Base-by-base conservation (phyloP, 257 asterid species). In the Voacanga thouarsii region DNA sequence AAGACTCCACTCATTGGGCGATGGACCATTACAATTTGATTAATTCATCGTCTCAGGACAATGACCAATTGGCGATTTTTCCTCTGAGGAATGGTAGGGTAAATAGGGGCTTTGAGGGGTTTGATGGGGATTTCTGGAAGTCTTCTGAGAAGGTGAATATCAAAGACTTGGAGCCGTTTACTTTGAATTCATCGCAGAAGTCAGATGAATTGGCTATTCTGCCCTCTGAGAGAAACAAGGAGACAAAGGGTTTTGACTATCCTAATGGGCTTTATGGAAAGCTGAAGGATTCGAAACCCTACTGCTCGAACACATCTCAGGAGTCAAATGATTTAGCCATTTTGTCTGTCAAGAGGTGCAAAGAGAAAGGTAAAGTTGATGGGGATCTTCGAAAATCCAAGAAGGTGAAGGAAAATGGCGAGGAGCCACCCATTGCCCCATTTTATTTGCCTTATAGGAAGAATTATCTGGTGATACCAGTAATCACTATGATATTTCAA, bases 381-480 rank as follows among this genome's bases (percentile, higher is more conserved):
- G 84, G 83, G 82, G 73, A 77, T 83, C 61, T 77, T 12, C 64
- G 83, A 69, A 87, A 86, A 65, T 78, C 84, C 71, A 88, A 86
- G 88, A 91, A 85, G 84, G 83, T 53, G 85, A 86, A 82, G 67
- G 88, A 84, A 71, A 86, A 83, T 49, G 87, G 83, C 4, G 78
- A 84, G 2, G 94, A 96, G 80, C 96, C 94, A 44, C 93, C 92
- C 7, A 90, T 96, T 83, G 97, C 96, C 12, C 99, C 99, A 0
- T 96, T 96, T 81, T 96, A 93, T 79, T 85, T 96, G 50, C 99
- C 99, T 0, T 96, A 90, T 74, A 76, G 98, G 91, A 96, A 89
- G 83, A n/a, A 21, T 66, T 96, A 84, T 74, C 99, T 98, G 2
- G 97, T 77, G 30, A 85, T 96, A 59, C 98, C 99, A 3, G 84